These are phyloP conservation scores for Rhododendron vialii DNA, from an alignment of 148 eudicot species.

Conservation along the genomic window DNA sequence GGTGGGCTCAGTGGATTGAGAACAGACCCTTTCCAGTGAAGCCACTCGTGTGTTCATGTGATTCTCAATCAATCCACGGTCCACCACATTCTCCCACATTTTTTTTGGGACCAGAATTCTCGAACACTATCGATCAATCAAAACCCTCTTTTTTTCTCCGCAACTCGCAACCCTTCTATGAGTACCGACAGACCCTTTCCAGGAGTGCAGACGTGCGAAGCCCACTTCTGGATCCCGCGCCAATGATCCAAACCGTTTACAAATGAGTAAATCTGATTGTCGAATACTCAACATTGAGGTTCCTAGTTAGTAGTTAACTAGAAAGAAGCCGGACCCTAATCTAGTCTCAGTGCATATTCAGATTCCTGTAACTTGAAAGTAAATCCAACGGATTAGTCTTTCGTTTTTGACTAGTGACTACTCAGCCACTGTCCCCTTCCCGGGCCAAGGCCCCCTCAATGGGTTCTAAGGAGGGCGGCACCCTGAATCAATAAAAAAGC, in stretches of 20 bases:
- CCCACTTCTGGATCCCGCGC: too few relatives aligned
- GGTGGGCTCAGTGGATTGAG: background rate
- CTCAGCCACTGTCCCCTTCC: too few relatives aligned
- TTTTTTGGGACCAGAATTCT: background rate
- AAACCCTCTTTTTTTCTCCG: background rate
- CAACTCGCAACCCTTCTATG: too few relatives aligned
- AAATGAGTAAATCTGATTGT: too few relatives aligned
- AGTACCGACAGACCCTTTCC: too few relatives aligned
- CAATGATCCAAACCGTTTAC: too few relatives aligned
- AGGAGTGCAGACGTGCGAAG: too few relatives aligned
- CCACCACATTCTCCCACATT: background rate
- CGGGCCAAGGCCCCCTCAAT: too few relatives aligned
- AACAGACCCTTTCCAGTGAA: background rate
- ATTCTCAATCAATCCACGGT: conserved; percentile 4
- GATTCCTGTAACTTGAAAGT: background rate
- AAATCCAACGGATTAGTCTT: background rate
- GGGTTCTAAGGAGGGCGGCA: too few relatives aligned
- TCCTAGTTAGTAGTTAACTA: too few relatives aligned
- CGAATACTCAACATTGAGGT: too few relatives aligned
- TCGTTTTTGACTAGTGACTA: too few relatives aligned
- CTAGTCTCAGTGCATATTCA: background rate
- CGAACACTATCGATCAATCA: background rate
- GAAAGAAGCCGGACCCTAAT: background rate
- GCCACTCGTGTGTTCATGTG: conserved; percentile 18
- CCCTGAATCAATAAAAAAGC: background rate